These are phyloP conservation scores for Collybia sp. DNA, from an alignment of 768 basidiomycete species.

Conservation along the genomic window DNA sequence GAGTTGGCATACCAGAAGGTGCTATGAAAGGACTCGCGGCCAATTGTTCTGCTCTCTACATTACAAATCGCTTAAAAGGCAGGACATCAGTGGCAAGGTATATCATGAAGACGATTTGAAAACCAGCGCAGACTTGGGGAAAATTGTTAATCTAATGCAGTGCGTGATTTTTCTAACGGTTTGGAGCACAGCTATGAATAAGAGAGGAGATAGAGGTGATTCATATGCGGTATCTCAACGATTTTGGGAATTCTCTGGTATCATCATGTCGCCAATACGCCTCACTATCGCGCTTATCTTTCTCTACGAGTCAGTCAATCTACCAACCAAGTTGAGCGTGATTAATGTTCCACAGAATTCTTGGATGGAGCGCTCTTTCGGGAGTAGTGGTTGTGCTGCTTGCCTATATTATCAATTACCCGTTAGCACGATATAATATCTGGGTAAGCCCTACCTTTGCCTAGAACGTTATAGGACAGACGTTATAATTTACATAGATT, in stretches of 20 bases:
- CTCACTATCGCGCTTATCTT: constrained; percentile 65
- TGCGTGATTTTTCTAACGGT: constrained; percentile 15
- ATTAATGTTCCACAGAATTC: constrained; percentile 35
- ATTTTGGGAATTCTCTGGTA: constrained; percentile 67
- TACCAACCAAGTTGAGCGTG: neutral
- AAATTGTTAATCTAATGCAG: constrained; percentile 76
- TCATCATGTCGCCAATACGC: constrained; percentile 60
- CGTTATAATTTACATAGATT: constrained; percentile 29
- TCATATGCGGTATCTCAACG: constrained; percentile 66
- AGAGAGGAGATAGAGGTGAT: constrained; percentile 45
- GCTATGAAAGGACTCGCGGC: constrained; percentile 69
- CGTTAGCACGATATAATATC: constrained; percentile 63
- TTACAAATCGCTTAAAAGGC: constrained; percentile 60
- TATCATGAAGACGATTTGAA: constrained; percentile 30
- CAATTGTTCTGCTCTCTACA: constrained; percentile 69
- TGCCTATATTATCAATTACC: constrained; percentile 61
- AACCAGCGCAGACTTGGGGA: constrained; percentile 55
- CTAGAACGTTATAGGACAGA: neutral
- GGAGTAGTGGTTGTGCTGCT: constrained; percentile 63
- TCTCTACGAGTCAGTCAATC: constrained; percentile 54
- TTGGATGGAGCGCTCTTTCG: constrained; percentile 76
- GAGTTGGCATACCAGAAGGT: constrained; percentile 62
- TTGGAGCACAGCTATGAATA: too few relatives aligned
- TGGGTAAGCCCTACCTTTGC: constrained; percentile 33
- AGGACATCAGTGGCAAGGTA: constrained; percentile 49